phyloP scores from a whole-genome alignment of 2,329 filamentous ascomycete genomes.

The Chlorencoelia australis region DNA sequence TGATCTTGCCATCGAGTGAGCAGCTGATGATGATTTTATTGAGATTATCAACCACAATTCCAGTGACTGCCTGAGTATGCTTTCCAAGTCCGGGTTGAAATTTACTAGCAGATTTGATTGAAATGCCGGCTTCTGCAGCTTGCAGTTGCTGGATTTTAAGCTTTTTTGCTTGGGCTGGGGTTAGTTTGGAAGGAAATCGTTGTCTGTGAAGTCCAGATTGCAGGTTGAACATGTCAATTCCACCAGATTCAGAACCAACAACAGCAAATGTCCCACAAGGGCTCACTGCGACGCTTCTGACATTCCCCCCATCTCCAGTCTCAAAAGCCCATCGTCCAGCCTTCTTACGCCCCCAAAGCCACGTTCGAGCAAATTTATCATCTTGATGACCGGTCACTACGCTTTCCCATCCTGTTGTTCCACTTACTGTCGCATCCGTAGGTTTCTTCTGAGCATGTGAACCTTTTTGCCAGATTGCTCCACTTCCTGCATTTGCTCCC shows the following conservation, averaged over 20 bases:
- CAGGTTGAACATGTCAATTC: conserved; percentile 91
- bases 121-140: conserved; percentile 18
- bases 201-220: conserved; percentile 87
- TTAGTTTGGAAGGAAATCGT: conserved; percentile 72
- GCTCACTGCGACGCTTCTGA: conserved; percentile 79
- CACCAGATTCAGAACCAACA: conserved; percentile 72
- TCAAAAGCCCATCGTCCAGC: conserved; percentile 89
- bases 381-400: conserved; percentile 85
- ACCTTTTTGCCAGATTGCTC: conserved; percentile 74
- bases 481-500: conserved; percentile 68
- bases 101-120: conserved; percentile 10
- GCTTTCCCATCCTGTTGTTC: conserved; percentile 91
- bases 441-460: conserved; percentile 46
- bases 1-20: conserved; percentile 81
- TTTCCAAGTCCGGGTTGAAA: conserved; percentile 46
- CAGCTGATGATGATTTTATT: conserved; percentile 82
- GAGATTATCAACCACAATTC: conserved; percentile 78
- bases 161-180: conserved; percentile 68
- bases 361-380: conserved; percentile 79
- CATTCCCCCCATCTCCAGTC: conserved; percentile 73
- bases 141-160: conserved; percentile 54
- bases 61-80: conserved; percentile 75
- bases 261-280: conserved; percentile 90
- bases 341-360: conserved; percentile 95
- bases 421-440: conserved; percentile 61